Base-by-base conservation (phyloP, 1,139 yeast species). In the Pneumocystis sp. region DNA sequence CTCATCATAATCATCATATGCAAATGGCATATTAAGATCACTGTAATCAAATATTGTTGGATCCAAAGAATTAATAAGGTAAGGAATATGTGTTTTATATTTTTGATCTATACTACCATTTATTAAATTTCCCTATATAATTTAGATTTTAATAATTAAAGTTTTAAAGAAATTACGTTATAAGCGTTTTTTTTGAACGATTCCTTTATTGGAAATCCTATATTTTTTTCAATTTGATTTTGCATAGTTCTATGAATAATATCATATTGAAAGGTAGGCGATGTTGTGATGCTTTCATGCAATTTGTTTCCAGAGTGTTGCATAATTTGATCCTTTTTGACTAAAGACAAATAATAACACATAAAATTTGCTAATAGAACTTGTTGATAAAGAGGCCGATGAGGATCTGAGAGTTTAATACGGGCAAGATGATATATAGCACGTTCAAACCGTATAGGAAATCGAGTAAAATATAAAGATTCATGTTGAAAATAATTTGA, bases 261-360 rank as follows among this genome's bases (percentile, higher is more conserved):
- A 45, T 25, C 12, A 12, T 50, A 12, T 19, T 50, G 8, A 45
- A 12, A 21, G 21, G 3, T 25, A 25, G 34, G 3, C 3, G 1
- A 50, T 12, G n/a, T 25, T 25, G 21, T 25, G n/a, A 21, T 25
- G 31, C 25, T 3, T 25, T 50, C 1, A 50, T 50, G n/a, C 10
- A 50, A 29, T 25, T 50, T 15, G 25, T 50, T 50, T 50, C 25
- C 4, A 25, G 40, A 15, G 12, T 42, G 15, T 31, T 3, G 12
- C 3, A 50, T 59, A 21, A 63, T 44, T 34, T 57, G 64, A n/a
- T 56, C 45, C 67, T 91, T 97, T 75, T 93, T 95, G 66, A 93
- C 96, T 75, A 93, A 79, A 73, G 93, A 93, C 79, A 93, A 81
- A 76, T 93, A 93, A 0, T 97, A 95, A 74, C 93, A 93, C 98